Evolutionary conservation across 805 yeast species (phyloP), one percentile per base, ranked within the genome.

Genomic region (Wickerhamiella siamensis): DNA sequence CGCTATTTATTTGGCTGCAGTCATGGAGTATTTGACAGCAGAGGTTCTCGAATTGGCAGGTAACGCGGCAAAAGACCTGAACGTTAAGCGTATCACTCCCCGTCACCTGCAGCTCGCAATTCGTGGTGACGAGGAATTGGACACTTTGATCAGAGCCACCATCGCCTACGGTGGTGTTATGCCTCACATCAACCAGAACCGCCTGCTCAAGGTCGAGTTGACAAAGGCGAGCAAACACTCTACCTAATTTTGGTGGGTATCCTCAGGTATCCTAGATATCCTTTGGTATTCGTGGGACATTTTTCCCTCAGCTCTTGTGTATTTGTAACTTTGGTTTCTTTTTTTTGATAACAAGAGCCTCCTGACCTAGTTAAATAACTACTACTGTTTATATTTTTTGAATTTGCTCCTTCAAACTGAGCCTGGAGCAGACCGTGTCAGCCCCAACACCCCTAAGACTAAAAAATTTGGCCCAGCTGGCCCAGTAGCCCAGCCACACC

Each of bases 131-230:
- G 96, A 88, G 71, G 96, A 88, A 71, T 77, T 88, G 68, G 87
- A 88, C 83, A 86, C 83, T 69, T 76, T 87, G 59, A 74, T 88
- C 53, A 77, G 79, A 51, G 98, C 88, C 53, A 87, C 95, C 52
- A 88, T 87, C 60, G 95, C 96, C 55, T 94, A 86, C 70, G 96
- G 96, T 79, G 96, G 96, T 83, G 96, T 88, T 58, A 76, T 87
- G 68, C 96, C 96, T 72, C 83, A 84, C 79, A 83, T 86, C 64
- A 95, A 83, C 72, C 84, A 79, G 70, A 79, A 79, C 72, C 79
- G 87, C 66, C 77, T 87, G 60, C 87, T 88, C 66, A 74, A 79
- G 72, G 55, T 53, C 9, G 56, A 53, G 47, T 42, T 51, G 17
- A 49, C 49, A 36, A 50, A 50, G 46, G 48, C 46, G 46, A 45